A percentile compares a stretch with the other conserved stretches of the same genome.
phyloP scores from a whole-genome alignment of 805 yeast species.

The Spathaspora hagerdaliae region DNA sequence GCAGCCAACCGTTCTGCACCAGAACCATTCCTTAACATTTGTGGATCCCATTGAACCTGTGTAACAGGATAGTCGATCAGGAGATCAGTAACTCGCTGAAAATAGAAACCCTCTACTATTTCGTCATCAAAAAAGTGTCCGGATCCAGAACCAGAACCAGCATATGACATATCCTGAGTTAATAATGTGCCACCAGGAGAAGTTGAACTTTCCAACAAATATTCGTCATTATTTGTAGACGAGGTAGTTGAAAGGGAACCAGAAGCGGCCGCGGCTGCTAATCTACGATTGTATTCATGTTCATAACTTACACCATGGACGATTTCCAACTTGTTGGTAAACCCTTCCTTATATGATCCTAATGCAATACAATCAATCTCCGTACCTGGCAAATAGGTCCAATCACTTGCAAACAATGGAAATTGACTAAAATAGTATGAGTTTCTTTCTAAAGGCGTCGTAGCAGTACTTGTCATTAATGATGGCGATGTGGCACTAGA shows the following conservation, averaged over 20 bases:
- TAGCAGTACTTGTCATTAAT: neutral
- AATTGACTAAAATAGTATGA: conserved; percentile 23
- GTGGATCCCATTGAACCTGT: conserved; percentile 68
- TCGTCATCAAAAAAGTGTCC: conserved; percentile 1
- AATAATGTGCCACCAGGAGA: neutral
- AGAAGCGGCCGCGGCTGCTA: neutral
- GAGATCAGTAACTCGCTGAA: conserved; percentile 48
- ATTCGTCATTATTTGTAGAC: conserved; percentile 13
- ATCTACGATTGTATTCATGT: conserved; percentile 11
- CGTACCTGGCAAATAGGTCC: conserved; percentile 20
- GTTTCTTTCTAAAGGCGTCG: conserved; percentile 12
- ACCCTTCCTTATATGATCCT: conserved; percentile 79
- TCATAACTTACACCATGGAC: conserved; percentile 28
- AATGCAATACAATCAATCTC: conserved; percentile 53
- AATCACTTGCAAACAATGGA: conserved; percentile 35
- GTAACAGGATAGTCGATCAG: conserved; percentile 67
- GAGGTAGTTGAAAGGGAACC: neutral
- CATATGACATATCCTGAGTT: neutral
- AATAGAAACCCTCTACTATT: conserved; percentile 32
- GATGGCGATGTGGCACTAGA: neutral
- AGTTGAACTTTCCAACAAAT: conserved; percentile 2
- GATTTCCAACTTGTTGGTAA: conserved; percentile 60
- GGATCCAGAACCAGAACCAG: neutral
- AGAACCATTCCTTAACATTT: conserved; percentile 26
- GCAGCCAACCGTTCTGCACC: conserved; percentile 53